phyloP scores from a whole-genome alignment of 768 basidiomycete genomes.

The Rhizopogon sp. region DNA sequence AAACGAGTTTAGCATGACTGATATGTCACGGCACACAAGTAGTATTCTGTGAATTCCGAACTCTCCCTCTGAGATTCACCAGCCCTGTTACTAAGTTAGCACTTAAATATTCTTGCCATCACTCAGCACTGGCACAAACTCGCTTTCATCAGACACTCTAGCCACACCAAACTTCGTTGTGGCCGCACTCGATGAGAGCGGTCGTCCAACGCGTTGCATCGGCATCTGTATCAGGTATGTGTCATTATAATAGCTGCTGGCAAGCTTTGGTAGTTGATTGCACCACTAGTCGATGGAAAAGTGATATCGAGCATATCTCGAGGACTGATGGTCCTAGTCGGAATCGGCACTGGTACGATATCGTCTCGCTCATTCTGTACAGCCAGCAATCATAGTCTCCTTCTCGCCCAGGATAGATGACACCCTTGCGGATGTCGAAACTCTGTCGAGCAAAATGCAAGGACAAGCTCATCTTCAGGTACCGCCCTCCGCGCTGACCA shows the following conservation, averaged over 20 bases:
- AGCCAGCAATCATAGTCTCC: background rate
- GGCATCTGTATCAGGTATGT: conserved; percentile 76
- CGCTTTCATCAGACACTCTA: no score
- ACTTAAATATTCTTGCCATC: no score
- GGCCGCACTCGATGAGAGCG: no score
- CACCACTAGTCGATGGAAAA: conserved; percentile 65
- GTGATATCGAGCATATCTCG: conserved; percentile 77
- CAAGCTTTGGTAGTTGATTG: background rate
- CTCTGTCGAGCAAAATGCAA: conserved; percentile 81
- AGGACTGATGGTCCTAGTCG: conserved; percentile 88
- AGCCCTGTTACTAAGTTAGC: no score
- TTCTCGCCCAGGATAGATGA: conserved; percentile 60
- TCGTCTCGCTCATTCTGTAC: background rate
- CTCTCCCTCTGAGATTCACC: no score
- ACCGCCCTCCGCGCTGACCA: conserved; percentile 6
- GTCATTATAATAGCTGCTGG: conserved; percentile 6
- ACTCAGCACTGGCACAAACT: no score
- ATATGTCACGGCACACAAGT: no score
- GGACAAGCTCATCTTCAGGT: conserved; percentile 11
- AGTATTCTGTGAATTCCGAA: no score
- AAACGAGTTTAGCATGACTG: no score
- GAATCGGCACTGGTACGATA: conserved; percentile 71
- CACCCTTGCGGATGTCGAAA: conserved; percentile 64
- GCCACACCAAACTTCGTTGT: no score
- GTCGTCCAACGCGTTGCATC: conserved; percentile 63